Evolutionary conservation across 148 eudicot species (phyloP), one percentile per base, ranked within the genome.

Genomic region (Heliosperma pusillum): DNA sequence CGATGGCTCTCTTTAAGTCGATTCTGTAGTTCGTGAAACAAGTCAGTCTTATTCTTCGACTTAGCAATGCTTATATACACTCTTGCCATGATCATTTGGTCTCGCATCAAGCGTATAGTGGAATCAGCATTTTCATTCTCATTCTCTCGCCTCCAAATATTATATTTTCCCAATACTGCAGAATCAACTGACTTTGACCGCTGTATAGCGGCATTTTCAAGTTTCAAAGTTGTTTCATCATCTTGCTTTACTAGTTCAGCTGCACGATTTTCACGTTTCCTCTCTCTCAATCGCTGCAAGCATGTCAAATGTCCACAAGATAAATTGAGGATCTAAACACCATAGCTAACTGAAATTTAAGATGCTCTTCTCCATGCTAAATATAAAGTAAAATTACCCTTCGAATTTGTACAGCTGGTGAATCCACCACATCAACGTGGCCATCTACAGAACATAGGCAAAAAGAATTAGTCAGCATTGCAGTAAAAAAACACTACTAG

Each of bases 161-260:
- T 96, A 79, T 96, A 96, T 78, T 92, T 96, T 58, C 99, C 99
- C 83, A 96, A 74, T 76, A 96, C 87, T 29, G 99, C 97, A 10
- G 99, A 85, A 83, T 92, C 97, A 79, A 92, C 97, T 70, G 97
- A 90, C 74, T 88, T 92, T 56, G 99, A 88, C 76, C 91, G 90
- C 77, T 90, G 97, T 76, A 96, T 88, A 74, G 99, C 97, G 19
- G 92, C 97, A 89, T 88, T 90, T 84, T 96, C 99, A 75, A 96
- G 97, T 81, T 89, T 96, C 65, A 93, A 42, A 71, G 69, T 83
- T 68, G 88, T 87, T 68, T 92, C 99, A 78, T 87, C 97, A 76
- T 92, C 97, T 76, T 85, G 91, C 76, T 90, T 92, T 21, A 89
- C 77, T 70, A 90, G 77, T 66, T 89, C 92, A 81, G 92, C 89